phyloP scores from a whole-genome alignment of 257 asterid genomes.

The Linaria vulgaris region DNA sequence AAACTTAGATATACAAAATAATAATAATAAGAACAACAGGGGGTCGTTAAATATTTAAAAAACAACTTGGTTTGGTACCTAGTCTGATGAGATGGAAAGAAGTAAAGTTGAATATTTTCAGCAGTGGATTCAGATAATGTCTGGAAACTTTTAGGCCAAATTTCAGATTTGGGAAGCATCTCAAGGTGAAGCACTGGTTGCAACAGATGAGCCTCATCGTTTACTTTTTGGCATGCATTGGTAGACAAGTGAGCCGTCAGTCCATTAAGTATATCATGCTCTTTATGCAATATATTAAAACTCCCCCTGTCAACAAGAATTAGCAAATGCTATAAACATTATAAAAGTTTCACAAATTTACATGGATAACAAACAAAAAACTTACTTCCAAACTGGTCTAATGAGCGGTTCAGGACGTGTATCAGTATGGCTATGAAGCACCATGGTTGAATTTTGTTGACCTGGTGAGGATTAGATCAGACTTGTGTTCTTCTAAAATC shows the following conservation, averaged over 20 bases:
- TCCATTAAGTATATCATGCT: conserved; percentile 37
- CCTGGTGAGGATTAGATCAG: too few relatives aligned
- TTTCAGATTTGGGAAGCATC: conserved; percentile 53
- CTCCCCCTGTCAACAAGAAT: conserved; percentile 45
- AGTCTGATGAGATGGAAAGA: conserved; percentile 46
- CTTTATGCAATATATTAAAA: conserved; percentile 42
- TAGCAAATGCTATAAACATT: too few relatives aligned
- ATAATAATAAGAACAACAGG: background rate
- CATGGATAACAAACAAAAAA: too few relatives aligned
- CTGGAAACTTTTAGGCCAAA: conserved; percentile 77
- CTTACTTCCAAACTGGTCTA: conserved; percentile 72
- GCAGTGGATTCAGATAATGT: conserved; percentile 41
- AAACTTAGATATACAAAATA: background rate
- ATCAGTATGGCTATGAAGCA: conserved; percentile 5
- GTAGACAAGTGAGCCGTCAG: conserved; percentile 58
- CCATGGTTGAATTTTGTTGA: conserved; percentile 23
- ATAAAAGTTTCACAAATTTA: too few relatives aligned
- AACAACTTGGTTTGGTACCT: conserved; percentile 35
- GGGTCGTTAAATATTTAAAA: background rate
- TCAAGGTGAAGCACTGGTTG: conserved; percentile 54
- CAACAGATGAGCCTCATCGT: conserved; percentile 40
- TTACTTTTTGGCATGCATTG: conserved; percentile 52
- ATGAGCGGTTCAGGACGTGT: conserved; percentile 39
- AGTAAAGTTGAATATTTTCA: conserved; percentile 68
- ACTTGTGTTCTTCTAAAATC: too few relatives aligned